phyloP scores from a whole-genome alignment of 257 asterid species.

The Verbascum thapsus region DNA sequence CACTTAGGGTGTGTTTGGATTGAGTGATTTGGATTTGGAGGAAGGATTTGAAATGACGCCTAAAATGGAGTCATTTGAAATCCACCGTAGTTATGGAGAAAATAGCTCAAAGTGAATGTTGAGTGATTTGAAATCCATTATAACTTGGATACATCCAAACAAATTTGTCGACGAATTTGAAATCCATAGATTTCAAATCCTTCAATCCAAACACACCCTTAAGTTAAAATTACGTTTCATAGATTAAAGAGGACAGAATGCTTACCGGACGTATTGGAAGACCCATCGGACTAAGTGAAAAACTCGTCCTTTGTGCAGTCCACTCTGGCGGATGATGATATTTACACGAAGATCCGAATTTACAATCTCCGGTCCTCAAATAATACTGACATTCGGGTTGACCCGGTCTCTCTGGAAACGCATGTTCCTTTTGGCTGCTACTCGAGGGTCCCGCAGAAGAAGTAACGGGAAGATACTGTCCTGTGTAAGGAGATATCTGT shows the following conservation, averaged over 20 bases:
- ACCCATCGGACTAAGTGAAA: constrained; percentile 61
- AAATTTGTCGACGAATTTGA: too few species aligned
- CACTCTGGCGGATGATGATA: constrained; percentile 78
- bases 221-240: constrained; percentile 1
- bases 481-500: constrained; percentile 71
- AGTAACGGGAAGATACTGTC: constrained; percentile 59
- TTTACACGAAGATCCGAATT: constrained; percentile 72
- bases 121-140: too few species aligned
- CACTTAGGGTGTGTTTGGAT: too few species aligned
- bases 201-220: too few species aligned
- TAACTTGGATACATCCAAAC: too few species aligned
- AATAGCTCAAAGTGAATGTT: too few species aligned
- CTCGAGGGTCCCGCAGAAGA: constrained; percentile 63
- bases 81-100: too few species aligned
- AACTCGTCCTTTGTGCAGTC: constrained; percentile 48
- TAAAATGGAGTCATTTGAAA: too few species aligned
- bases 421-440: constrained; percentile 59
- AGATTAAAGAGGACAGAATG: constrained; percentile 18
- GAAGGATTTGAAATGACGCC: too few species aligned
- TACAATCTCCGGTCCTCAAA: constrained; percentile 78
- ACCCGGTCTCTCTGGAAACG: constrained; percentile 75
- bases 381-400: constrained; percentile 69
- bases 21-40: too few species aligned
- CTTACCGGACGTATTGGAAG: constrained; percentile 77
- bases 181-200: too few species aligned